These are phyloP conservation scores for Samsoniella hepiali DNA, from an alignment of 2,329 filamentous ascomycete species.

Conservation along the genomic window DNA sequence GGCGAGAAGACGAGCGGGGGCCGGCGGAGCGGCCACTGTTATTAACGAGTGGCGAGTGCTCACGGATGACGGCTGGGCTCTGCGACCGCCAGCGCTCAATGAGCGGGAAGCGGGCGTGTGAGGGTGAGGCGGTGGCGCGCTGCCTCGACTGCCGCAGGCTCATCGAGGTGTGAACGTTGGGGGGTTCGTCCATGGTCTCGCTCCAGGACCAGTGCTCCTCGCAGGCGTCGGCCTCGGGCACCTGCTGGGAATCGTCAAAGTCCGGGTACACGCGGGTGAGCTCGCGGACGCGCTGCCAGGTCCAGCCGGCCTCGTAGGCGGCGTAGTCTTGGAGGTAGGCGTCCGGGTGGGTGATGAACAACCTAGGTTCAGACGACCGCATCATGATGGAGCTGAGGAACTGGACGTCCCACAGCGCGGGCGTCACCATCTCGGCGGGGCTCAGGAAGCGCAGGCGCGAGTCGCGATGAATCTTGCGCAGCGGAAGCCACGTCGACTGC, in stretches of 20 bases:
- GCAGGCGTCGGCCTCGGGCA: constrained; percentile 58
- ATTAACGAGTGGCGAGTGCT: constrained; percentile 39
- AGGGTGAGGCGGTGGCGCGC: constrained; percentile 41
- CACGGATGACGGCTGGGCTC: constrained; percentile 34
- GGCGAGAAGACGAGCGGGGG: constrained; percentile 42
- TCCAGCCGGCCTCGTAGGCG: constrained; percentile 58
- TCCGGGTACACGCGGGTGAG: constrained; percentile 56
- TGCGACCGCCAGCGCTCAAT: constrained; percentile 28
- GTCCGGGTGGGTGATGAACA: constrained; percentile 73
- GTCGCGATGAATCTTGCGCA: constrained; percentile 73
- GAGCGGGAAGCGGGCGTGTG: constrained; percentile 25
- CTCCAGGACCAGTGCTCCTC: constrained; percentile 68
- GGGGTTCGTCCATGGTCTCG: constrained; percentile 58
- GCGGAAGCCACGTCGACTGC: constrained; percentile 67
- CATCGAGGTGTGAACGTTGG: constrained; percentile 43
- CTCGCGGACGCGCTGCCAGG: constrained; percentile 66
- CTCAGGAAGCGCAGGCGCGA: constrained; percentile 68
- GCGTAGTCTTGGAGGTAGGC: constrained; percentile 66
- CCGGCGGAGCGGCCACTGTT: neutral
- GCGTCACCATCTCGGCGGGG: constrained; percentile 69
- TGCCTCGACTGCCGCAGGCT: constrained; percentile 38
- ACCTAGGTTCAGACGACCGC: constrained; percentile 62
- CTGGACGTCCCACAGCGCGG: constrained; percentile 65
- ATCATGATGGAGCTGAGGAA: constrained; percentile 73
- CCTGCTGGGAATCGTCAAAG: constrained; percentile 41